Conservation (phyloP, 805 yeast species). For the Diddensiella transvaalensis region DNA sequence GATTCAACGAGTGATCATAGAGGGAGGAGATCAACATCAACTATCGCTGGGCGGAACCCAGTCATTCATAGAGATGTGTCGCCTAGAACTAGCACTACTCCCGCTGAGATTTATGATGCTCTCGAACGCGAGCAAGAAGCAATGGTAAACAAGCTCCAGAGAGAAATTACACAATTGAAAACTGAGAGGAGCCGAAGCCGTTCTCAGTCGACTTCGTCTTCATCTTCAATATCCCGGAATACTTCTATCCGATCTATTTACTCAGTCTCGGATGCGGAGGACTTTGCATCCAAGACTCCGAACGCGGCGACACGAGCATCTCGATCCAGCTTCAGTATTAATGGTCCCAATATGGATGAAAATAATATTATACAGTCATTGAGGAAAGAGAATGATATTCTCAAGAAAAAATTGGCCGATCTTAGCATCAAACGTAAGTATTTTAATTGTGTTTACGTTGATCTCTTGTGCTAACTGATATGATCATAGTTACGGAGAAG, state of each 20-base stretch:
- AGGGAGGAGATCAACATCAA: neutral
- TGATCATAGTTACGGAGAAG: conserved; percentile 23
- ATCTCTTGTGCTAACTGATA: neutral
- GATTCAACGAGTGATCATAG: neutral
- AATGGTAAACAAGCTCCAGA: conserved; percentile 61
- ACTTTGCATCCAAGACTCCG: conserved; percentile 15
- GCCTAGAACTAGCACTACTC: neutral
- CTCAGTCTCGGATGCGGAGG: conserved; percentile 22
- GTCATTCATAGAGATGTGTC: neutral
- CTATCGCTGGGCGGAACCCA: neutral
- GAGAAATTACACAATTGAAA: conserved; percentile 52
- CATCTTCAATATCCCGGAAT: conserved; percentile 29
- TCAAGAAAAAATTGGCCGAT: conserved; percentile 31
- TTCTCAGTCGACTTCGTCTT: conserved; percentile 29
- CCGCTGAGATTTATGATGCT: conserved; percentile 33
- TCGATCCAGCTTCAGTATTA: conserved; percentile 25
- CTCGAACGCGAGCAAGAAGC: conserved; percentile 77
- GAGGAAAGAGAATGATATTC: conserved; percentile 29
- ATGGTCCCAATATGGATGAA: conserved; percentile 23
- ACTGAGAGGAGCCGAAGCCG: conserved; percentile 43
- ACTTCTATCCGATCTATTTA: conserved; percentile 24
- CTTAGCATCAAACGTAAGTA: conserved; percentile 25
- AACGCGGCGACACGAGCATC: conserved; percentile 21
- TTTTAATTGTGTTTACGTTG: neutral
- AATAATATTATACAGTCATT: conserved; percentile 17